Conservation (phyloP, 352 stramenopile genomes). For the Plasmopara viticola region DNA sequence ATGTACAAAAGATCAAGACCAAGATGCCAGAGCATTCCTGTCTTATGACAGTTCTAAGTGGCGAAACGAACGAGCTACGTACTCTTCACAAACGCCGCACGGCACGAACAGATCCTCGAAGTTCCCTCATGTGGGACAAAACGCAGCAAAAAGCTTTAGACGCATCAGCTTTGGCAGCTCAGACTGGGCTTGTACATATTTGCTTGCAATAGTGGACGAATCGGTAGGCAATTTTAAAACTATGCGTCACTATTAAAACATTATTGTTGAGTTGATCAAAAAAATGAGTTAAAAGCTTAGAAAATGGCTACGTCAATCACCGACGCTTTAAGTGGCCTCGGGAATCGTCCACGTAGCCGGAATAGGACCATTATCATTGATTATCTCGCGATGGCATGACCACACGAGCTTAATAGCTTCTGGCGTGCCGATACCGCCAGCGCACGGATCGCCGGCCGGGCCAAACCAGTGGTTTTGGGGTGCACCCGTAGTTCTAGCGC, state of each 20-base stretch:
- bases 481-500: constrained; percentile 93
- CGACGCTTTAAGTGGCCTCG: constrained; percentile 61
- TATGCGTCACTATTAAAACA: neutral
- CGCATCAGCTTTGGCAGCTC: constrained; percentile 31
- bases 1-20: constrained; percentile 32
- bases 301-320: too few relatives aligned
- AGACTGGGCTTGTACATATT: constrained; percentile 62
- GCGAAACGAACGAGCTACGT: constrained; percentile 48
- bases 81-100: constrained; percentile 75
- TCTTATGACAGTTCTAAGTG: constrained; percentile 49
- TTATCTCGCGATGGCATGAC: constrained; percentile 98
- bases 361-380: constrained; percentile 87
- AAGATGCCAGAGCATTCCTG: constrained; percentile 47
- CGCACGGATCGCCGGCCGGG: constrained; percentile 93
- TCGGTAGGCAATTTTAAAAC: too few relatives aligned
- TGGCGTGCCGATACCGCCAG: constrained; percentile 95
- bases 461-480: constrained; percentile 96
- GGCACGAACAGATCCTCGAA: constrained; percentile 63
- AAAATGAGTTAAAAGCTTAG: neutral
- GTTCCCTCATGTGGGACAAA: constrained; percentile 76
- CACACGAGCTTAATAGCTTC: constrained; percentile 98
- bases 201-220: constrained; percentile 18
- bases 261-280: neutral
- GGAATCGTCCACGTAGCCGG: constrained; percentile 72
- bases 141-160: constrained; percentile 57